A percentile compares a stretch with the other conserved stretches of the same genome.
These are phyloP conservation scores for Carex sylvatica DNA, from an alignment of 202 grass and related monocot species.

Conservation along the genomic window DNA sequence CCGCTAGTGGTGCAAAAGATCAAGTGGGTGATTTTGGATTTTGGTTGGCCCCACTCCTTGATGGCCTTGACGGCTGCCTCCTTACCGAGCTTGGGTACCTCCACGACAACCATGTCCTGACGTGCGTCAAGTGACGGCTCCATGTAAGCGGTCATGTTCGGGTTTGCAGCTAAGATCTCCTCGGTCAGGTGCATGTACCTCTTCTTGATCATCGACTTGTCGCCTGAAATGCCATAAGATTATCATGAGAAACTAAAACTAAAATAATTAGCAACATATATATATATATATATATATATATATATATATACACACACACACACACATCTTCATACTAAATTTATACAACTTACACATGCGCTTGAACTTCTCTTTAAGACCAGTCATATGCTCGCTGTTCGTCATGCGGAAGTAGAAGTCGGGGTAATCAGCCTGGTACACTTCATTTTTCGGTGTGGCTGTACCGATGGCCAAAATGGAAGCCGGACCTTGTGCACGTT, in stretches of 20 bases:
- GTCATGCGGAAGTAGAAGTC: slow-evolving; percentile 91
- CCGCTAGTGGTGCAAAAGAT: slow-evolving; percentile 82
- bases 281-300: not conserved
- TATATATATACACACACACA: not conserved
- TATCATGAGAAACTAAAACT: not conserved
- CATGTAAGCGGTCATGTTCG: slow-evolving; percentile 66
- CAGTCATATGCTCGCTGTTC: slow-evolving; percentile 57
- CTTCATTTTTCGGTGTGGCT: slow-evolving; percentile 55
- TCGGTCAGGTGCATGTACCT: slow-evolving; percentile 72
- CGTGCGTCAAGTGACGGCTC: slow-evolving; percentile 70
- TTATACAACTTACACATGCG: slow-evolving; percentile 56
- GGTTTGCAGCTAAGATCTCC: slow-evolving; percentile 58
- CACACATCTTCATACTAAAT: not conserved
- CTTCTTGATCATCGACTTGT: slow-evolving; percentile 79
- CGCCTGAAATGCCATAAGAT: slow-evolving; percentile 35
- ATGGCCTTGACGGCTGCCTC: slow-evolving; percentile 63
- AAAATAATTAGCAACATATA: not conserved
- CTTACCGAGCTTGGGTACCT: slow-evolving; percentile 66
- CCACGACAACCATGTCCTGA: slow-evolving; percentile 66
- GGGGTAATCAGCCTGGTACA: slow-evolving; percentile 84
- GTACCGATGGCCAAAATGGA: slow-evolving; percentile 70
- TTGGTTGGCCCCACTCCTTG: slow-evolving; percentile 71
- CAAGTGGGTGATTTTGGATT: slow-evolving; percentile 62
- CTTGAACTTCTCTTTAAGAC: slow-evolving; percentile 85
- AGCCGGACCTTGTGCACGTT: slow-evolving; percentile 58